Percentiles rank a stretch among this genome's conserved stretches.
phyloP scores from a whole-genome alignment of 352 stramenopile species.

The Globisporangium nodosum region DNA sequence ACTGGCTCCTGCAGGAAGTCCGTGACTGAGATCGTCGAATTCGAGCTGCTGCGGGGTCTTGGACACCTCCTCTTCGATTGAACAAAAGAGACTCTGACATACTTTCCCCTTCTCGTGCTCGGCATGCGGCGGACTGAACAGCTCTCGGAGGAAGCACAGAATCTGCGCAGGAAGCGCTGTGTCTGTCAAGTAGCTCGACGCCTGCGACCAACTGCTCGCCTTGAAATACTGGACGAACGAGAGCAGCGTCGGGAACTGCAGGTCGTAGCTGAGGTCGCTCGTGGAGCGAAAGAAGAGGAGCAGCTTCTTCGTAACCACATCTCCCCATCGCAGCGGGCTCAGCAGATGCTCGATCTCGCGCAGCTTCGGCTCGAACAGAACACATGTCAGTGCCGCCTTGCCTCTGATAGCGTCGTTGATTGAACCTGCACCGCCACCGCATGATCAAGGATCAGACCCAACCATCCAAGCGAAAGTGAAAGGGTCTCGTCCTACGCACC shows the following conservation, averaged over 20 bases:
- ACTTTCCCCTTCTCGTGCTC: constrained; percentile 39
- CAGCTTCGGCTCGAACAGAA: constrained; percentile 22
- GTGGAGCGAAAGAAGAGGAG: constrained; percentile 23
- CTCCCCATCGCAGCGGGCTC: constrained; percentile 31
- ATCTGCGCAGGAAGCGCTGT: constrained; percentile 20
- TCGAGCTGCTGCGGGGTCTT: constrained; percentile 55
- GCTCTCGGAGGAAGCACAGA: constrained; percentile 24
- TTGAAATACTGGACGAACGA: constrained; percentile 13
- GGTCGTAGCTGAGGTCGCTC: constrained; percentile 35
- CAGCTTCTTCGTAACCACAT: constrained; percentile 26
- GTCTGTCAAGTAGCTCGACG: constrained; percentile 15
- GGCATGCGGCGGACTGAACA: constrained; percentile 27
- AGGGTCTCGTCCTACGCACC: constrained; percentile 20
- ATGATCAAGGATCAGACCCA: not conserved
- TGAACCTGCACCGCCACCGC: constrained; percentile 18
- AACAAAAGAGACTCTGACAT: constrained; percentile 58
- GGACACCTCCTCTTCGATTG: constrained; percentile 33
- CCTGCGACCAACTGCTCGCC: not conserved
- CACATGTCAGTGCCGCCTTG: constrained; percentile 20
- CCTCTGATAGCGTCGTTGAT: constrained; percentile 29
- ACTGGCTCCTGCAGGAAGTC: constrained; percentile 31
- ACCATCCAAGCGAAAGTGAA: not conserved
- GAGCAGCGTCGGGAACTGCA: constrained; percentile 23
- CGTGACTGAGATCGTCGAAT: constrained; percentile 45
- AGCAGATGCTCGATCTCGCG: constrained; percentile 20